Evolutionary conservation across 164 flowering plant species (phyloP).

Genomic region (Annona cherimola): DNA sequence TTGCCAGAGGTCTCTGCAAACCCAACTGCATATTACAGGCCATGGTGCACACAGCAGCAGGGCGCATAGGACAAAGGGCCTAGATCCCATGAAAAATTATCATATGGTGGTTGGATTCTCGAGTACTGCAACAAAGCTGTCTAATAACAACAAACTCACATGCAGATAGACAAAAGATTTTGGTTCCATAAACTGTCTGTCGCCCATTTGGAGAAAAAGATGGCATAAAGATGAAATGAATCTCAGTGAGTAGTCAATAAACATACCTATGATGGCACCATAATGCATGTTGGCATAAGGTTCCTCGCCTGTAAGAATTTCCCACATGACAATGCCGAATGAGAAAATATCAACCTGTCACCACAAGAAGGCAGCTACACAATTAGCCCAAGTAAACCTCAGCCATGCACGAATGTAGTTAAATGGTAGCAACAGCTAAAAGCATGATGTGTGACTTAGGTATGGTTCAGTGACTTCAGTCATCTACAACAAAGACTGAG

Average conservation of each 20-base stretch:
- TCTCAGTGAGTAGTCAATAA: not conserved
- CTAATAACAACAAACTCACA: not conserved
- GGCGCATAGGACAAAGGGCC: no score
- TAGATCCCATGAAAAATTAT: no score
- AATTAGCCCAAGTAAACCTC: not conserved
- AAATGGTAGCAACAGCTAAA: no score
- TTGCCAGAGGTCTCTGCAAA: no score
- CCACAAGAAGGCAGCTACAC: not conserved
- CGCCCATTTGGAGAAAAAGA: not conserved
- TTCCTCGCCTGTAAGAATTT: slow-evolving; percentile 95
- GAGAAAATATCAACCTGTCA: slow-evolving; percentile 96
- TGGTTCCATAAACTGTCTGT: not conserved
- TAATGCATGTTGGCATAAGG: slow-evolving; percentile 98
- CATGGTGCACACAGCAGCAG: no score
- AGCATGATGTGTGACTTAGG: no score
- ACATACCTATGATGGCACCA: slow-evolving; percentile 87
- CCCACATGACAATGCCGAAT: slow-evolving; percentile 98
- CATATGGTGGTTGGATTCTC: no score
- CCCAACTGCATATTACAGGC: no score
- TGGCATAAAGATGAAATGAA: not conserved
- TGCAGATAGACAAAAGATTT: not conserved
- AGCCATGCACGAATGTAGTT: no score
- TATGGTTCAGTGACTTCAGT: no score
- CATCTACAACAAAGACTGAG: no score
- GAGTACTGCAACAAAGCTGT: no score